Evolutionary conservation across 2,329 filamentous ascomycete genomes (phyloP).

Genomic region (Aspergillus sp.): DNA sequence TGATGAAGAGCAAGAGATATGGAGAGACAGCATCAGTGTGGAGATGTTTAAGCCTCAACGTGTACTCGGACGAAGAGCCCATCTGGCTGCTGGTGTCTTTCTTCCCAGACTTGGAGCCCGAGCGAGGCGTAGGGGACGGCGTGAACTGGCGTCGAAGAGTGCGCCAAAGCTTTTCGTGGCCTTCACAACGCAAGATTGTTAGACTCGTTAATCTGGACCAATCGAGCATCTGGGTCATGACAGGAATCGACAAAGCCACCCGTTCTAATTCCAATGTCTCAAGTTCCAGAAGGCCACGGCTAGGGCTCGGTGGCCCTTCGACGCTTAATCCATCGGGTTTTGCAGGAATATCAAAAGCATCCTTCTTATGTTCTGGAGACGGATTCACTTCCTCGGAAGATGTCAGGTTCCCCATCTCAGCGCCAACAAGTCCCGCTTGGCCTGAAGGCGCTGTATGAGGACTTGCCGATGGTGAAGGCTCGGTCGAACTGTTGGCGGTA

Average conservation of each 20-base stretch:
- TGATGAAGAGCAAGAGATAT: conserved; percentile 69
- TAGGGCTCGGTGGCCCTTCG: conserved; percentile 9
- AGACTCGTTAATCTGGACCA: conserved; percentile 70
- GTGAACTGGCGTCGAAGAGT: conserved; percentile 63
- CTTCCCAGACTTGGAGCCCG: conserved; percentile 6
- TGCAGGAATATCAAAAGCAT: conserved; percentile 2
- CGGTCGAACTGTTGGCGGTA: not conserved
- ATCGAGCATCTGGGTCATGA: conserved; percentile 69
- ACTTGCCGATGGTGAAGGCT: not conserved
- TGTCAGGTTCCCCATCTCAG: not conserved
- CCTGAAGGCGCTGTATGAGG: not conserved
- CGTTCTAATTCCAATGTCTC: conserved; percentile 73
- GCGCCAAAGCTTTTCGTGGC: conserved; percentile 74
- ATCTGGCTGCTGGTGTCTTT: conserved; percentile 4
- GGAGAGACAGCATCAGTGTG: conserved; percentile 71
- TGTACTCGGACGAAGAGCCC: conserved; percentile 47
- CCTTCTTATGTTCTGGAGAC: not conserved
- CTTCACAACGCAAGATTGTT: conserved; percentile 70
- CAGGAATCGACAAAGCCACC: conserved; percentile 67
- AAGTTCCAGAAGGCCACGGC: conserved; percentile 55
- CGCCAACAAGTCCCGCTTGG: not conserved
- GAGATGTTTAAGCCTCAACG: conserved; percentile 67
- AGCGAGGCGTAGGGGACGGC: conserved; percentile 33
- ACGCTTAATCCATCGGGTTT: not conserved
- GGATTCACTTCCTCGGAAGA: too few relatives aligned